Evolutionary conservation across 2,329 filamentous ascomycete species (phyloP).

Genomic region (Talaromyces sp.): DNA sequence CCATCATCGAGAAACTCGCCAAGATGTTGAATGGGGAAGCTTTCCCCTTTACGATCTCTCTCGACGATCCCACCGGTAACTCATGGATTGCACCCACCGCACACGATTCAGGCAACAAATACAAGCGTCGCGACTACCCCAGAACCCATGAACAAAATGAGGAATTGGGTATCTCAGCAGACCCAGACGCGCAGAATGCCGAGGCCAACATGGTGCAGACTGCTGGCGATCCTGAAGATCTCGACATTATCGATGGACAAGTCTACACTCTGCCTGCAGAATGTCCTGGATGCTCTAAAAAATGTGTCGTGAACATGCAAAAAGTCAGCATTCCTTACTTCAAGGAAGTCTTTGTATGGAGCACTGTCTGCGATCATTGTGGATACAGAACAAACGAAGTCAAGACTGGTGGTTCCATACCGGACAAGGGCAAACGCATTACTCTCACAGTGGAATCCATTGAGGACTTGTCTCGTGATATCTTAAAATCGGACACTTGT

Average conservation of each 20-base stretch:
- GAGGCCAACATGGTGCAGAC: slow-evolving; percentile 28
- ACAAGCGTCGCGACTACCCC: slow-evolving; percentile 78
- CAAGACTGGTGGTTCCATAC: slow-evolving; percentile 92
- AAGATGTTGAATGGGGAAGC: slow-evolving; percentile 73
- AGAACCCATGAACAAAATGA: slow-evolving; percentile 84
- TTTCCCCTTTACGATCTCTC: slow-evolving; percentile 82
- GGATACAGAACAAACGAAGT: slow-evolving; percentile 96
- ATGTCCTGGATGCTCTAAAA: slow-evolving; percentile 84
- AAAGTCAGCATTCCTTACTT: slow-evolving; percentile 98
- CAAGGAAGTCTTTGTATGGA: slow-evolving; percentile 95
- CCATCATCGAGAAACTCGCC: slow-evolving; percentile 68
- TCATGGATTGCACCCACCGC: slow-evolving; percentile 91
- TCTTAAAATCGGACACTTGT: slow-evolving; percentile 94
- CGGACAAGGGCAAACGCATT: slow-evolving; percentile 79
- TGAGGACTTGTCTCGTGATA: slow-evolving; percentile 81
- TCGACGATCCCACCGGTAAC: slow-evolving; percentile 93
- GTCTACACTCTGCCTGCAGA: slow-evolving; percentile 89
- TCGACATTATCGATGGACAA: slow-evolving; percentile 87
- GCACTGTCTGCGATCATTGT: slow-evolving; percentile 84
- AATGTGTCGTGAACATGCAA: slow-evolving; percentile 93
- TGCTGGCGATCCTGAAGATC: slow-evolving; percentile 60
- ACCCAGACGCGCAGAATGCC: slow-evolving; percentile 34
- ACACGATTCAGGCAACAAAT: slow-evolving; percentile 74
- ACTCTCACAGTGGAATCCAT: slow-evolving; percentile 66
- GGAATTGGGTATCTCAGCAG: slow-evolving; percentile 67